Evolutionary conservation across 176 grass and related monocot genomes (phyloP).

Genomic region (Zoysia pacifica): DNA sequence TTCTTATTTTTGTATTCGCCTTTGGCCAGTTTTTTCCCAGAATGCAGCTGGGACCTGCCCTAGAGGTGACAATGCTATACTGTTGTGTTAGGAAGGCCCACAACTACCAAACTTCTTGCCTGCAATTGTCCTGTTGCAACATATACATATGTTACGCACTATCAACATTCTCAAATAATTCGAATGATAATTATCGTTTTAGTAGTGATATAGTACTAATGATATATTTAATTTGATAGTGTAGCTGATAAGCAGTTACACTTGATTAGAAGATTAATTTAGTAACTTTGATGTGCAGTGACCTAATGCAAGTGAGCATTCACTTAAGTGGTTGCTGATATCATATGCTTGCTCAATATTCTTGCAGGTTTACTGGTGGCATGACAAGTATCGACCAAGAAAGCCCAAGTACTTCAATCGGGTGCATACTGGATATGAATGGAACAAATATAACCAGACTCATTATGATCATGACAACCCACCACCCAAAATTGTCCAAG

Average conservation of each 20-base stretch:
- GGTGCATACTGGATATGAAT: slow-evolving; percentile 97
- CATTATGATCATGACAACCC: slow-evolving; percentile 98
- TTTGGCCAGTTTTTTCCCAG: slow-evolving; percentile 2
- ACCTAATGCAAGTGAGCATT: background rate
- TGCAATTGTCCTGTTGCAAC: background rate
- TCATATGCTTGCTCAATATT: slow-evolving; percentile 26
- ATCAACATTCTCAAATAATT: slow-evolving; percentile 2
- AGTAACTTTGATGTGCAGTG: background rate
- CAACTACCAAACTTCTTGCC: background rate
- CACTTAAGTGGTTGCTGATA: slow-evolving; percentile 29
- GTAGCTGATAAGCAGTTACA: slow-evolving; percentile 11
- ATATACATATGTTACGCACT: background rate
- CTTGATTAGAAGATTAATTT: background rate
- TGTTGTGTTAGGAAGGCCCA: background rate
- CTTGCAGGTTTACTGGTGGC: slow-evolving; percentile 95
- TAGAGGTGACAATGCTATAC: slow-evolving; percentile 1
- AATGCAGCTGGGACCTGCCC: background rate
- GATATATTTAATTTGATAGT: slow-evolving; percentile 18
- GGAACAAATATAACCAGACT: slow-evolving; percentile 99
- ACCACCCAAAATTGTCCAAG: slow-evolving; percentile 92
- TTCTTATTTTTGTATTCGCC: background rate
- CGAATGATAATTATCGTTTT: background rate
- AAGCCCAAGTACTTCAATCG: slow-evolving; percentile 99
- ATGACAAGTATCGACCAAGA: slow-evolving; percentile 91
- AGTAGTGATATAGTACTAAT: background rate